Evolutionary conservation across 495 filamentous ascomycete species (phyloP).

Genomic region (Sordaria brevicollis): DNA sequence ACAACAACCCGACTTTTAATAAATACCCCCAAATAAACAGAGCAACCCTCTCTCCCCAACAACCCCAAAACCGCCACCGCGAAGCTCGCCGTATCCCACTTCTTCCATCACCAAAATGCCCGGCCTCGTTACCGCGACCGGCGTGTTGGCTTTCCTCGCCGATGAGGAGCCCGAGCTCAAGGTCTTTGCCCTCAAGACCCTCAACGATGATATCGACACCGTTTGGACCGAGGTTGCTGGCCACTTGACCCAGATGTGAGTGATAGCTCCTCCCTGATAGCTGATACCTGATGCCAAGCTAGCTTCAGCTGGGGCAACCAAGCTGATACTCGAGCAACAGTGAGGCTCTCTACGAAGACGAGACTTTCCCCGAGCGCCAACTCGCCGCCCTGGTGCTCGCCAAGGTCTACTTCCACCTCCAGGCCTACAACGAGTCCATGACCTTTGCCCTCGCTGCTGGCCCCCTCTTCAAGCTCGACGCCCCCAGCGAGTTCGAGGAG

Average conservation of each 20-base stretch:
- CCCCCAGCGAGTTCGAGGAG: slow-evolving; percentile 92
- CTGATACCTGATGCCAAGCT: not conserved
- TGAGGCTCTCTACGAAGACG: slow-evolving; percentile 96
- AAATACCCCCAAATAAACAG: not conserved
- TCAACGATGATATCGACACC: slow-evolving; percentile 91
- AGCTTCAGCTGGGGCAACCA: slow-evolving; percentile 4
- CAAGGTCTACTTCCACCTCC: slow-evolving; percentile 97
- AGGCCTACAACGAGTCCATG: slow-evolving; percentile 99
- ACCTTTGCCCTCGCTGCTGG: slow-evolving; percentile 92
- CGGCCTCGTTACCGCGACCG: slow-evolving; percentile 84
- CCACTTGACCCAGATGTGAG: slow-evolving; percentile 86
- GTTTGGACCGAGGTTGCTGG: slow-evolving; percentile 96
- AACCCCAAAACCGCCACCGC: not conserved
- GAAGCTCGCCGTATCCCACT: not conserved
- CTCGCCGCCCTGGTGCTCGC: slow-evolving; percentile 90
- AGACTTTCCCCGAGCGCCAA: slow-evolving; percentile 84
- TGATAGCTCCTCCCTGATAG: too few relatives aligned
- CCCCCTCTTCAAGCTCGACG: slow-evolving; percentile 86
- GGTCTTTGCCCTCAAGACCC: slow-evolving; percentile 83
- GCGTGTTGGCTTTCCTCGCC: slow-evolving; percentile 88
- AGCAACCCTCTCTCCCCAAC: not conserved
- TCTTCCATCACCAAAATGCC: slow-evolving; percentile 52
- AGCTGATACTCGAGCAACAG: slow-evolving; percentile 46
- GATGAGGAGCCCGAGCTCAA: slow-evolving; percentile 89
- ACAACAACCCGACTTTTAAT: not conserved